Conservation (phyloP, 2,329 filamentous ascomycete species). For the Ophiostoma ulmi region DNA sequence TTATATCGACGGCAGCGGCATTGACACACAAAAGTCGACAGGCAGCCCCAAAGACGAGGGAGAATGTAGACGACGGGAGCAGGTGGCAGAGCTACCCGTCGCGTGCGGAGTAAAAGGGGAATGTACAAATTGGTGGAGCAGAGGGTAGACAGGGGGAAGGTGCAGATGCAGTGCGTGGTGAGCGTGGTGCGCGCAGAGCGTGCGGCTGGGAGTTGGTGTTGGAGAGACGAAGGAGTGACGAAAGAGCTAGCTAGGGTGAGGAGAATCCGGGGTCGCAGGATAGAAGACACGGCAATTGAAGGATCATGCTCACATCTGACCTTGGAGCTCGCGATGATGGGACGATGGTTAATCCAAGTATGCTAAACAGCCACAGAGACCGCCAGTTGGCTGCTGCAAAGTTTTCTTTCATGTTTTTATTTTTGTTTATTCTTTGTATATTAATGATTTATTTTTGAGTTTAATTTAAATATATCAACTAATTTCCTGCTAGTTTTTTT, state of each 20-base stretch:
- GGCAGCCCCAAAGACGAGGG: neutral
- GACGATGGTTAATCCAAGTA: neutral
- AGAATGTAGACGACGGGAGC: neutral
- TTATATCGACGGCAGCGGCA: neutral
- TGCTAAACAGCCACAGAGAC: neutral
- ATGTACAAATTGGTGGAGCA: neutral
- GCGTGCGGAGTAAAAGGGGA: constrained; percentile 5
- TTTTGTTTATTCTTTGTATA: neutral
- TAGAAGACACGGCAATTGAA: neutral
- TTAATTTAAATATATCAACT: neutral
- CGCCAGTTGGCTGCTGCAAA: neutral
- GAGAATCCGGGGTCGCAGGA: neutral
- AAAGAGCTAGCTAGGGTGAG: neutral
- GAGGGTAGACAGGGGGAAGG: neutral
- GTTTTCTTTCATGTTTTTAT: neutral
- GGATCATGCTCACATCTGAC: neutral
- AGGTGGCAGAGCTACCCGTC: neutral
- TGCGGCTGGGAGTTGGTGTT: constrained; percentile 1
- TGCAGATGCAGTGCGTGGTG: neutral
- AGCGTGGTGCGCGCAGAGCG: neutral
- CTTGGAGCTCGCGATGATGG: neutral
- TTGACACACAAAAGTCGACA: neutral
- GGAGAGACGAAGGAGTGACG: neutral
- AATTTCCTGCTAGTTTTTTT: neutral
- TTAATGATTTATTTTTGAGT: neutral